These are phyloP conservation scores for Solanum okadae DNA, from an alignment of 257 asterid species.

Conservation along the genomic window DNA sequence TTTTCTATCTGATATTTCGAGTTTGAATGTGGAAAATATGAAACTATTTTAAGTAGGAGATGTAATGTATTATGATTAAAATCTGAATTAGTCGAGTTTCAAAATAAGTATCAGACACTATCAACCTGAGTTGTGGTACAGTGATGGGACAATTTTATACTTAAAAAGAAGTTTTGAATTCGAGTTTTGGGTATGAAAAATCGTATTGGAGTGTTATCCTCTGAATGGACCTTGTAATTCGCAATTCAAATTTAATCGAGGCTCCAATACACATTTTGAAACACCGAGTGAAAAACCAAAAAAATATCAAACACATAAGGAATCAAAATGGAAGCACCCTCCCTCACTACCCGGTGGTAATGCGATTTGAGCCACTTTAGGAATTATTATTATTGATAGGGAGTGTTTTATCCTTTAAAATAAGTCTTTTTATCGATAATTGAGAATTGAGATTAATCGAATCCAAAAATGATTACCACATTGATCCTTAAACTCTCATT, in stretches of 20 bases:
- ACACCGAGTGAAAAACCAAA: neutral
- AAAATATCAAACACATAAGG: neutral
- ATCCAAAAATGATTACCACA: neutral
- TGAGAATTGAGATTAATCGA: neutral
- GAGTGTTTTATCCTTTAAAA: neutral
- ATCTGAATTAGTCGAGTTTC: neutral
- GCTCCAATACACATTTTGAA: neutral
- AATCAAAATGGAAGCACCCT: neutral
- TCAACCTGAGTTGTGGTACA: neutral
- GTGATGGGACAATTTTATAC: neutral
- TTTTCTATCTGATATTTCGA: neutral
- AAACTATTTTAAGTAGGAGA: neutral
- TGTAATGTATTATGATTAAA: neutral
- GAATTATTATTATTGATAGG: neutral
- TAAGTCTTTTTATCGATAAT: neutral
- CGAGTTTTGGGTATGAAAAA: neutral
- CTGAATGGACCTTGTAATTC: accelerated
- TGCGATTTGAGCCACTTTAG: neutral
- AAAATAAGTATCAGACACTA: neutral
- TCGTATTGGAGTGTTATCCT: neutral
- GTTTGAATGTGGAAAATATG: neutral
- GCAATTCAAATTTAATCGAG: too few relatives aligned
- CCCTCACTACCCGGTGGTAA: neutral
- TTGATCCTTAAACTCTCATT: neutral
- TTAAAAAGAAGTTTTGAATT: too few relatives aligned